Percentiles rank a stretch among this genome's conserved stretches.
These are phyloP conservation scores for Beta macrorhiza DNA, from an alignment of 179 eudicot species.

Conservation along the genomic window DNA sequence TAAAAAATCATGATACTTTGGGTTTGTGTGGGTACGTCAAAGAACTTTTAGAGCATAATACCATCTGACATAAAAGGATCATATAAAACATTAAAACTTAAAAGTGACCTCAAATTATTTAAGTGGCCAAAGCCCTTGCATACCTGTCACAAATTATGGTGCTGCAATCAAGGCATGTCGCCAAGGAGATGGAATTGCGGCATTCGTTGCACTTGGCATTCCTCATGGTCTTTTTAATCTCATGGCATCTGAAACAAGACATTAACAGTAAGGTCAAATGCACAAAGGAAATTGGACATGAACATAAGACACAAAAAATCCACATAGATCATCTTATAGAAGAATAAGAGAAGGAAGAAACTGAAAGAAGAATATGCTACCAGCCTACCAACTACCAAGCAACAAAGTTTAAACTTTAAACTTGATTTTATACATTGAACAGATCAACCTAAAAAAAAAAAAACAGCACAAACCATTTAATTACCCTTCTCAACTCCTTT, in stretches of 20 bases:
- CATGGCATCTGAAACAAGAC: constrained; percentile 62
- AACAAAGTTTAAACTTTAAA: neutral
- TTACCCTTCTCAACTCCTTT: neutral
- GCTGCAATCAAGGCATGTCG: constrained; percentile 71
- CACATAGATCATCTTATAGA: neutral
- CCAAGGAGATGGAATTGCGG: constrained; percentile 56
- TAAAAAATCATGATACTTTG: neutral
- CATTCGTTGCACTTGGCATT: constrained; percentile 65
- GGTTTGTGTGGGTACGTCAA: neutral
- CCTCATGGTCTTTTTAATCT: constrained; percentile 44
- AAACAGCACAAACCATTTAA: neutral
- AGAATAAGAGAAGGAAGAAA: neutral
- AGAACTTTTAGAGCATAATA: neutral
- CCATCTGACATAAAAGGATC: neutral
- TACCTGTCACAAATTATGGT: constrained; percentile 77
- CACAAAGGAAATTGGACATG: neutral
- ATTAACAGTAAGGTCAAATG: constrained; percentile 4
- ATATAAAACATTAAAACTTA: neutral
- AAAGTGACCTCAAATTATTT: neutral
- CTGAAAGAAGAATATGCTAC: neutral
- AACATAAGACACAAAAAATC: neutral
- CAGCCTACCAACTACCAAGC: neutral
- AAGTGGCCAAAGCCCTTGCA: neutral
- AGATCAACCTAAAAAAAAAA: neutral
- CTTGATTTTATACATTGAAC: neutral